Evolutionary conservation across 2,329 filamentous ascomycete genomes (phyloP), one percentile per base, ranked within the genome.

Genomic region (Fonsecaea monophora): DNA sequence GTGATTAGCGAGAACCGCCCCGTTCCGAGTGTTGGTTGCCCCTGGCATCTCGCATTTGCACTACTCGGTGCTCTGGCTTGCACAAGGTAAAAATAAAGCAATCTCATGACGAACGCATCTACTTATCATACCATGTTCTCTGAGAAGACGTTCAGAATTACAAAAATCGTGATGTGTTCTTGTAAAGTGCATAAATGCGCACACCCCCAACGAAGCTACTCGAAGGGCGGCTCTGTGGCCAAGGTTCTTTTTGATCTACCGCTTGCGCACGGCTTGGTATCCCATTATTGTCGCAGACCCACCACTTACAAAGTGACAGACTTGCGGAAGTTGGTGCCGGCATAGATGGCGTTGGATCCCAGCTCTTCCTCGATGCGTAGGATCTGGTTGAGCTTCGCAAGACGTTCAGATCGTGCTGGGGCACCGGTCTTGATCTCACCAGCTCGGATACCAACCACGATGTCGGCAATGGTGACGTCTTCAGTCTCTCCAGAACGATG

Each of bases 381-480:
- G 78, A 99, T 97, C 87, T 99, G 95, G 91, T 99, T 99, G 80
- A 99, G 92, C 89, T 99, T 99, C 82, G 95, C 95, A 75, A 98
- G 88, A 86, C 95, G 94, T 89, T 99, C 95, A 75, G 94, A 97
- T 78, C 95, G 91, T 80, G 91, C 91, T 75, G 95, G 95, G 71
- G 94, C 94, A 88, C 94, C 94, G 73, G 94, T 96, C 92, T 97
- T 97, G 89, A 99, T 98, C 88, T 99, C 92, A 74, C 95, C 95
- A 77, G 94, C 85, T 77, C 95, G 92, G 79, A 99, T 92, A 85
- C 95, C 95, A 75, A 99, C 95, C 73, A 94, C 93, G 75, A 99
- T 95, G 80, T 99, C 95, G 75, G 95, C 90, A 81, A 99, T 99
- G 83, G 95, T 99, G 76, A 99, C 95, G 85, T 99, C 95, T 85